A percentile compares a stretch with the other conserved stretches of the same genome.
These are phyloP conservation scores for Capronia epimyces DNA, from an alignment of 2,329 filamentous ascomycete genomes.

Conservation along the genomic window DNA sequence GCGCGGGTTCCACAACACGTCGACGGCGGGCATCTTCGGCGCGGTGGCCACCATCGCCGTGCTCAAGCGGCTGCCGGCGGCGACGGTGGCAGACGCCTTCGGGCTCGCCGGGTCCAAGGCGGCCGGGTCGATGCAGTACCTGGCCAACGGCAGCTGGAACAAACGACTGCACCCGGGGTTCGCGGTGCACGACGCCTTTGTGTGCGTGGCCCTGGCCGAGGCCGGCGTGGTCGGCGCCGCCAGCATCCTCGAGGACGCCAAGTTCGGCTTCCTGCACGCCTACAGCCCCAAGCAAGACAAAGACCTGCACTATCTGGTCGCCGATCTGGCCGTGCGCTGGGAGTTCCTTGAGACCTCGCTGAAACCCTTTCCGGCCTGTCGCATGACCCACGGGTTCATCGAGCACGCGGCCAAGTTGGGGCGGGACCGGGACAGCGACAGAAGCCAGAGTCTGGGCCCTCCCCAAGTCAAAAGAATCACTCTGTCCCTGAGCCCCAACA, in stretches of 20 bases:
- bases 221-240: conserved; percentile 31
- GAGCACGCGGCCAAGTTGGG: conserved; percentile 21
- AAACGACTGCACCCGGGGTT: conserved; percentile 39
- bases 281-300: conserved; percentile 22
- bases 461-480: conserved; percentile 18
- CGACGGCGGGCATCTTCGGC: conserved; percentile 37
- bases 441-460: too few species aligned
- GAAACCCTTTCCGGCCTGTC: conserved; percentile 27
- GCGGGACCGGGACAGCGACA: conserved; percentile 1
- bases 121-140: conserved; percentile 38
- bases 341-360: conserved; percentile 25
- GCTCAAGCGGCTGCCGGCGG: conserved; percentile 29
- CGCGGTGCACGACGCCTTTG: conserved; percentile 37
- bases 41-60: conserved; percentile 33
- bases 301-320: conserved; percentile 14
- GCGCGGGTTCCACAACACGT: conserved; percentile 38
- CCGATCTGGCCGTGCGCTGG: conserved; percentile 21
- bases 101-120: conserved; percentile 37
- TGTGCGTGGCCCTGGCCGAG: conserved; percentile 35
- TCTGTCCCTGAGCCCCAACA: conserved; percentile 16
- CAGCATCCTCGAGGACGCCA: conserved; percentile 24
- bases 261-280: conserved; percentile 24
- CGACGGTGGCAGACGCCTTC: conserved; percentile 33
- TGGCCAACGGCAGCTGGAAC: conserved; percentile 38
- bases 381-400: conserved; percentile 28